Conservation (phyloP, 2,329 filamentous ascomycete species). For the Pseudocercospora fuligena region DNA sequence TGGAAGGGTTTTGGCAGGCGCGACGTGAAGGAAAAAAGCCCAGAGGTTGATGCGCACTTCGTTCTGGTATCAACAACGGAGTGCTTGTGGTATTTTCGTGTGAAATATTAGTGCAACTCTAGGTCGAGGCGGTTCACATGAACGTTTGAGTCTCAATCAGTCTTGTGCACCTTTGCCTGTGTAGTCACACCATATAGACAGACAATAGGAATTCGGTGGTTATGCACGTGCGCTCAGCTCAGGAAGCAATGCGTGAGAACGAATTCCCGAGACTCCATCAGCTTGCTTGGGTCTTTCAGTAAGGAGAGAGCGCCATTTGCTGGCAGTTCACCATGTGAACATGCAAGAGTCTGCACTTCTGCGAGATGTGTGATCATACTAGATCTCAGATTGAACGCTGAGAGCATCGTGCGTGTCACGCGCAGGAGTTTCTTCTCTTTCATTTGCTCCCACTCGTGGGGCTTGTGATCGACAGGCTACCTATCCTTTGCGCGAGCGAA, state of each 20-base stretch:
- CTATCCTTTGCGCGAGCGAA: conserved; percentile 85
- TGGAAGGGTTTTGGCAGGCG: background rate
- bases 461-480: conserved; percentile 47
- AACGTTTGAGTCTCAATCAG: no score
- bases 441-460: background rate
- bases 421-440: background rate
- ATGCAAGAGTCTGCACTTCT: background rate
- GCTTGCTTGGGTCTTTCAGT: no score
- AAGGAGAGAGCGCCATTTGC: no score
- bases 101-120: background rate
- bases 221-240: background rate
- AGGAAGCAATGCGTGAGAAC: background rate
- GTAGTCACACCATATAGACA: no score
- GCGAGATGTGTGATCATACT: background rate
- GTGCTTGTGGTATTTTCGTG: background rate
- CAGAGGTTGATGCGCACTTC: no score
- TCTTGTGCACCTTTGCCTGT: no score
- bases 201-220: no score
- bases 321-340: no score
- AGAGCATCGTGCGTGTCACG: background rate
- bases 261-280: background rate
- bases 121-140: no score
- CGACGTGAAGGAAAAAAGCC: background rate
- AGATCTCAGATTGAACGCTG: background rate
- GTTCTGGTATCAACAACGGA: background rate